A percentile compares a stretch with the other conserved stretches of the same genome.
Evolutionary conservation across 495 filamentous ascomycete species (phyloP).

Genomic region (Talaromyces proteolyticus): DNA sequence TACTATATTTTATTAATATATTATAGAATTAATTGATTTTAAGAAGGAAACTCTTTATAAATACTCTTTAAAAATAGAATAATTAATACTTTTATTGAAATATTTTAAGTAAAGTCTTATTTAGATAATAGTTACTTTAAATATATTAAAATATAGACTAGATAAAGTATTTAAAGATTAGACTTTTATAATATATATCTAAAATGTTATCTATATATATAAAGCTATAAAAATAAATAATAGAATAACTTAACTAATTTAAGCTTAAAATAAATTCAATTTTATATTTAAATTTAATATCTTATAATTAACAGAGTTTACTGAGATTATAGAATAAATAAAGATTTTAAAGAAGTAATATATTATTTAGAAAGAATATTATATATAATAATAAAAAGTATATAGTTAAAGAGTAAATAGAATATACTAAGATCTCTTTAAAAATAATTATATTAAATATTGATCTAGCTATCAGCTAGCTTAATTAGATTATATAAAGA

Average conservation of each 20-base stretch:
- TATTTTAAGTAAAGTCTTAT: background rate
- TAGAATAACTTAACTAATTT: background rate
- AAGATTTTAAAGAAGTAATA: too few species aligned
- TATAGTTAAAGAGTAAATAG: too few species aligned
- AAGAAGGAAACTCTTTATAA: background rate
- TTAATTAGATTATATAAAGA: too few species aligned
- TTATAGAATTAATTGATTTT: background rate
- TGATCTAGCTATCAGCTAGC: too few species aligned
- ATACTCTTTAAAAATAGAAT: background rate
- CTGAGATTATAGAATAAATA: too few species aligned
- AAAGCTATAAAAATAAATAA: background rate
- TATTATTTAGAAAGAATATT: too few species aligned
- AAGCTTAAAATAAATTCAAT: background rate
- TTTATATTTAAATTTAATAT: background rate
- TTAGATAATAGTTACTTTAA: background rate
- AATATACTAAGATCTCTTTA: too few species aligned
- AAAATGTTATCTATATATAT: background rate
- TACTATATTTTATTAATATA: background rate
- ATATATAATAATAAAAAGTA: too few species aligned
- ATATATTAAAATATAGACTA: too few species aligned
- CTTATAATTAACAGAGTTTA: too few species aligned
- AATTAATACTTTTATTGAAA: background rate
- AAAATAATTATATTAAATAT: too few species aligned
- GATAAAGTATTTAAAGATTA: background rate
- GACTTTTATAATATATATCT: background rate